Base-by-base conservation (phyloP, 179 eudicot genomes). In the Silene vulgaris region DNA sequence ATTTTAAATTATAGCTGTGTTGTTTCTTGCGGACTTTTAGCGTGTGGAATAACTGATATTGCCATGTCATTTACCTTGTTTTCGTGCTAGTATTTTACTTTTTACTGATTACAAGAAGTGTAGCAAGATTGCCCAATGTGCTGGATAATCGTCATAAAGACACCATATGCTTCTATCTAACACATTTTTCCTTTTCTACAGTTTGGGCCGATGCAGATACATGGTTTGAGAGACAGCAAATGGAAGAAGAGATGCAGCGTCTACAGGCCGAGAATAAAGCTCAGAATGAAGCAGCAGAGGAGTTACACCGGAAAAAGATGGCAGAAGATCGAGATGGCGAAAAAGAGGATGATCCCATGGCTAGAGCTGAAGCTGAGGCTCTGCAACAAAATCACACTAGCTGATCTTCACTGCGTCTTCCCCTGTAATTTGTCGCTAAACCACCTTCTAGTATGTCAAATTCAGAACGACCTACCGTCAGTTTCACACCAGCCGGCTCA, bases 201-300 rank as follows among this genome's bases (percentile, higher is more conserved):
- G 96, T 92, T 76, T 92, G 97, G 97, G 97, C 97, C 0, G 93
- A 89, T 74, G 92, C 97, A 29, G 99, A 95, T 80, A 95, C 99
- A 43, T 95, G 97, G 97, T 95, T 95, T 84, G 99, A 95, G 79
- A 77, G 94, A 19, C 98, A 94, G 77, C 97, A 88, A 71, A 92
- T 90, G 84, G 98, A 94, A 80, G 91, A 90, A 75, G 98, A 94
- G 81, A 92, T 92, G 98, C 88, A 86, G 78, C 87, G 89, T 54
- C 86, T 87, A 73, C 98, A 92, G 74, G 91, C 92, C 5, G 97
- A 94, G 82, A 82, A 90, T 40, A 82, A 74, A 75, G 95, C 91
- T 68, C 78, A 92, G 16, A 80, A 89, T 87, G 80, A 87, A 77
- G 96, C 80, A 62, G 98, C 96, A 2, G 92, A 92, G 69, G 97